Evolutionary conservation across 192 early-diverging fungal genomes (phyloP), one percentile per base, ranked within the genome.

Genomic region (Backusella macrospora): DNA sequence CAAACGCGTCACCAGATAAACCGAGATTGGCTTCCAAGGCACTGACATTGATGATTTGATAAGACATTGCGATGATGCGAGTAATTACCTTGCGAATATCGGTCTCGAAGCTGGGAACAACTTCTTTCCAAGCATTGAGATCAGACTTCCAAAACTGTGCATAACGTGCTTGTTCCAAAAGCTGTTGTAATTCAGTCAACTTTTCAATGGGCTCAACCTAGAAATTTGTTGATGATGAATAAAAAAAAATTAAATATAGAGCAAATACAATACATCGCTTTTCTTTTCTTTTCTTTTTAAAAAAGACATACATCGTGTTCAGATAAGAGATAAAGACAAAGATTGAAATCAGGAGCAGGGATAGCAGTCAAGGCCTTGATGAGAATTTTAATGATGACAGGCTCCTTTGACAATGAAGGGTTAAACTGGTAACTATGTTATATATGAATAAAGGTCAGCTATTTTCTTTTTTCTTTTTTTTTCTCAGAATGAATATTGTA

Each of bases 341-440:
- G 86, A 84, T 95, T 94, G 79, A 96, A 98, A 80, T 96, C 95
- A 21, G 93, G 89, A 76, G 90, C 92, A 45, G 92, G 92, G 52
- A 94, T 82, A 46, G 93, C 92, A 13, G 91, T 94, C 47, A 96
- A 82, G 38, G 94, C 89, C 76, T 96, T 95, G 70, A 86, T 85
- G 70, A 96, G 86, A 70, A 96, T 92, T 71, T 88, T 89, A 78
- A 81, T 84, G 66, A 96, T 85, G 26, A 91, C 86, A 68, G 86
- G 82, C 18, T 89, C 84, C 78, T 93, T 94, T 66, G 88, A 77
- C 77, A 90, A 85, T 39, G 90, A 80, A 8, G 92, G 90, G 80
- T 96, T 96, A 86, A 98, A 98, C 80, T 98, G 96, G 85, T 96
- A 94, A 69, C 87, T 89, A 74, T 65, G 14, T 18, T 18, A 37